Conservation (phyloP, 2,329 filamentous ascomycete genomes). For the Fusarium redolens region DNA sequence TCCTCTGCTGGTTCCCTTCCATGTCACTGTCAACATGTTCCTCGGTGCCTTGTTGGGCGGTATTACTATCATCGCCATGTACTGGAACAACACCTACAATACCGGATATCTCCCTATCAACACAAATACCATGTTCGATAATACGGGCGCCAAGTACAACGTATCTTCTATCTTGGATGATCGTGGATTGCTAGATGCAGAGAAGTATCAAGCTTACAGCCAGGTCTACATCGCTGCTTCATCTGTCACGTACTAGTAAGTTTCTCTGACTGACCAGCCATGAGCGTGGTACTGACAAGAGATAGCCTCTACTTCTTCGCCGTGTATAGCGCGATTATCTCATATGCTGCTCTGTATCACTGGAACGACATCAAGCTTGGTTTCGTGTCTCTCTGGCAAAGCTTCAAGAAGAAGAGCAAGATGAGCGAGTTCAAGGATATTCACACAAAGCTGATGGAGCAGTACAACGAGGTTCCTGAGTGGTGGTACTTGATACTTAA, state of each 20-base stretch:
- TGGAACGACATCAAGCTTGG: conserved; percentile 50
- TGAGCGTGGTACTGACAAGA: fast-evolving
- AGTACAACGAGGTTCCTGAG: conserved; percentile 60
- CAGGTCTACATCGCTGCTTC: conserved; percentile 48
- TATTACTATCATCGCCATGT: conserved; percentile 56
- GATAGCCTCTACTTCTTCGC: conserved; percentile 38
- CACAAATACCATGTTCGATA: conserved; percentile 58
- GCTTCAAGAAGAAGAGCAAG: conserved; percentile 23
- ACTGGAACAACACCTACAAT: conserved; percentile 57
- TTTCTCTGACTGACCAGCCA: fast-evolving
- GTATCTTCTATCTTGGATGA: conserved; percentile 57
- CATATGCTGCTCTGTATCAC: conserved; percentile 52
- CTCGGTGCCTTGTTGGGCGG: conserved; percentile 51
- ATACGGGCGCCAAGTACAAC: conserved; percentile 55
- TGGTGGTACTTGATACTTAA: conserved; percentile 55
- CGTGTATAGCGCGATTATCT: conserved; percentile 49
- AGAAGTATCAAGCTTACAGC: conserved; percentile 51
- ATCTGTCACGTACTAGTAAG: conserved; percentile 37
- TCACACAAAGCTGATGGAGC: conserved; percentile 56
- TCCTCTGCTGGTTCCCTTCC: conserved; percentile 52
- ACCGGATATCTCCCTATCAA: conserved; percentile 62
- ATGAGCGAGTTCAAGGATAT: conserved; percentile 52
- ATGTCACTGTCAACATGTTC: conserved; percentile 52
- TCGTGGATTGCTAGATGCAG: conserved; percentile 47
- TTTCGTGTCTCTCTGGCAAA: conserved; percentile 38